A percentile compares a stretch with the other conserved stretches of the same genome.
Evolutionary conservation across 176 grass and related monocot species (phyloP).

Genomic region (Oryza nivara): DNA sequence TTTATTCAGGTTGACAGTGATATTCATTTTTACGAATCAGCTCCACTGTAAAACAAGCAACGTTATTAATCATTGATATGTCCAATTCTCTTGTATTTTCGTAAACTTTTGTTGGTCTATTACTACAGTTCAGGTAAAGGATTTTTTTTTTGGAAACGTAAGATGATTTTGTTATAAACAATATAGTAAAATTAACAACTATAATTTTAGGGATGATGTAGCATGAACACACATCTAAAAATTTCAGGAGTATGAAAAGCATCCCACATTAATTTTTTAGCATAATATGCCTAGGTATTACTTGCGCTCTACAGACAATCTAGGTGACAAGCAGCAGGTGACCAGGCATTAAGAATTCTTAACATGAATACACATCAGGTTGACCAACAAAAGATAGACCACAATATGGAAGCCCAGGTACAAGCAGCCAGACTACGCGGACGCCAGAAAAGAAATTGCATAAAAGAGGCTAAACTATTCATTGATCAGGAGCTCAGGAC

Average conservation of each 20-base stretch:
- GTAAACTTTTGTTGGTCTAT: not conserved
- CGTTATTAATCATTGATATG: not conserved
- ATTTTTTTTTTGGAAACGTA: not conserved
- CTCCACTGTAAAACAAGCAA: not conserved
- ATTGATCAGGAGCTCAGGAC: not conserved
- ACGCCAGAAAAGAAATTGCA: not conserved
- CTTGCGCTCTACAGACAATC: not conserved
- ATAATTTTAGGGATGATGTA: not conserved
- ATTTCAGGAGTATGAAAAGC: too few species aligned
- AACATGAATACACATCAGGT: not conserved
- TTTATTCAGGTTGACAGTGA: not conserved
- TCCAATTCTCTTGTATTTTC: not conserved
- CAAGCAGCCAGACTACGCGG: not conserved
- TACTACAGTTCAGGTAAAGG: not conserved
- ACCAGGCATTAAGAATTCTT: not conserved
- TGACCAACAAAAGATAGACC: not conserved
- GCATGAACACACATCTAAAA: not conserved
- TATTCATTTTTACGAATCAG: not conserved
- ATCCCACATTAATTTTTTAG: not conserved
- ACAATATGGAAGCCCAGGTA: conserved; percentile 1
- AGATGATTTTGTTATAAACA: not conserved
- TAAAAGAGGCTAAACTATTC: not conserved
- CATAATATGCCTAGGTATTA: not conserved
- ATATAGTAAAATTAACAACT: not conserved
- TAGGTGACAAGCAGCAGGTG: not conserved